Base-by-base conservation (phyloP, 2,329 filamentous ascomycete genomes). In the Hirsutella thompsonii region DNA sequence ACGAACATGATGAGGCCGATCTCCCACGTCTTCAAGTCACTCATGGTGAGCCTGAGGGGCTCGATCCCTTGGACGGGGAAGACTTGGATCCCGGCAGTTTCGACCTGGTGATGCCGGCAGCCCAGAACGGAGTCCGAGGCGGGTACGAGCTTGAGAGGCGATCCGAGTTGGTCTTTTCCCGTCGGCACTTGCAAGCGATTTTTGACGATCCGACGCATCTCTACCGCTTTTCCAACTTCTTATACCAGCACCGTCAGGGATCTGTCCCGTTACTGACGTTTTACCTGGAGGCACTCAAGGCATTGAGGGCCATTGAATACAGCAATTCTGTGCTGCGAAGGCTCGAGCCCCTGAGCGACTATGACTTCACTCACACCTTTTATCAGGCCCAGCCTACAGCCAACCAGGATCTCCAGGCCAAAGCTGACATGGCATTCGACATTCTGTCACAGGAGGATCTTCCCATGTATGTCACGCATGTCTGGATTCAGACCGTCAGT, bases 271-370 rank as follows among this genome's bases (percentile, higher is more conserved):
- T 83, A 5, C 61, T 88, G 11, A 72, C 78, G 19, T 84, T 86
- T 61, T 86, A 85, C 46, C 66, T 87, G 4, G 79, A 85, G 49
- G 72, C 80, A 0, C 57, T 78, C 41, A 88, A 88, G 54, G 81
- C 82, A 0, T 58, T 85, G 8, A 74, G 76, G 46, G 81, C 83
- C 2, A 77, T 88, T 44, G 67, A 70, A 30, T 87, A 87, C 51
- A 74, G 80, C 30, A 86, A 88, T 55, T 73, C 79, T 0, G 45
- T 52, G 20, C 37, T 47, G 20, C 39, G 45, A 13, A 37, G 41
- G 29, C 42, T 49, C 18, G 38, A 38, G 11, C 38, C 44, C 2
- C 37, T 48, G 10, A 20, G 39, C 0, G 42, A 47, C 29, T 44
- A 40, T 18, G 46, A 46, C 6, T 46, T 49, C 19, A 44, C 44